Base-by-base conservation (phyloP, 495 filamentous ascomycete genomes). In the Rhizodiscina lignyota region DNA sequence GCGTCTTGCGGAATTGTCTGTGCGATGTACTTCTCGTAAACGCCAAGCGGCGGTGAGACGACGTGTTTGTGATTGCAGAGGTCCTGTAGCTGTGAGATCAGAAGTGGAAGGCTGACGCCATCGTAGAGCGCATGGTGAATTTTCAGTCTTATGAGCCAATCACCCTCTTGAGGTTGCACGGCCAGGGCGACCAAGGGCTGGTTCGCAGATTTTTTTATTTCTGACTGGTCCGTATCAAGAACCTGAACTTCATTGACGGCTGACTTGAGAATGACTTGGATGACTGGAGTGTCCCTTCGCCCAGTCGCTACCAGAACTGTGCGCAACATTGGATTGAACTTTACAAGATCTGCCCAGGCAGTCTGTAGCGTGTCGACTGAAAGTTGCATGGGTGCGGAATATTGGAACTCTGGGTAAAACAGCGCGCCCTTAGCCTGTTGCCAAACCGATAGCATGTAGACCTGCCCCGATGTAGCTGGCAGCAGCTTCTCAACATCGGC, bases 381-480 rank as follows among this genome's bases (percentile, higher is more conserved):
- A 8, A 61, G 53, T 1, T 27, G 36, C 17, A 58, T 38, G 4
- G 45, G 18, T 5, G 53, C 11, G 1, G 38, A 53, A 52, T 75
- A 82, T 2, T 49, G 49, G 47, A 83, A 85, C 1, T 59, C 62
- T 0, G 76, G 66, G 44, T 75, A 74, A 47, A 83, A 77, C 1
- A 74, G 48, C 8, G 52, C 54, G 0, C 74, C 70, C 0, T 47
- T 38, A 0, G 77, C 73, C 34, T 74, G 74, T 39, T 70, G 58
- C 80, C 80, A 84, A 16, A 56, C 61, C 2, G 61, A 68, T 8
- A 86, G 60, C 64, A 81, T 78, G 43, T 78, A 78, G 2, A 72
- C 53, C 48, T 86, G 80, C 39, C 80, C 79, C 1, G 77, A 53
- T 5, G 76, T 67, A n/a, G 70, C 76, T 0, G 77, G 79, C 0